Percentiles rank a stretch among this genome's conserved stretches.
Conservation (phyloP, 257 asterid genomes). For the Knoxia roxburghii region DNA sequence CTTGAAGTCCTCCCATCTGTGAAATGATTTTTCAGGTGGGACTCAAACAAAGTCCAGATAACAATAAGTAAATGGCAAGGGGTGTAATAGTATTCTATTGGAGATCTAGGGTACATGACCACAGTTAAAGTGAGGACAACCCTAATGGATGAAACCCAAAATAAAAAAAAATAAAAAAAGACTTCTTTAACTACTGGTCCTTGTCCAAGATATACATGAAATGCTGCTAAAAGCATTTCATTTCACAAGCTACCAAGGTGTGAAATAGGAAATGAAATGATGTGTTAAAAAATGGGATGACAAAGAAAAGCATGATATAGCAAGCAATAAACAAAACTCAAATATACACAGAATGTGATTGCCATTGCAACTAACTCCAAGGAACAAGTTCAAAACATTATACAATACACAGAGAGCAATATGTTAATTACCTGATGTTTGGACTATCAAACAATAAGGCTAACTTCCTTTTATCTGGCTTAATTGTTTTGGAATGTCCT, state of each 20-base stretch:
- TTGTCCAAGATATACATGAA: not conserved
- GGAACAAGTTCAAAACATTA: not conserved
- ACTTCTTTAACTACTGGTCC: not conserved
- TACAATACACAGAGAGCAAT: not conserved
- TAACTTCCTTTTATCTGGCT: conserved; percentile 89
- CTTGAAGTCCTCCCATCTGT: conserved; percentile 71
- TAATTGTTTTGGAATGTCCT: conserved; percentile 85
- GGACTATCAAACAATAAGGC: conserved; percentile 77
- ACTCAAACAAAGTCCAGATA: not conserved
- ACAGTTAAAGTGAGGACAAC: not conserved
- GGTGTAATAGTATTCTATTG: not conserved
- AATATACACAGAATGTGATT: not conserved
- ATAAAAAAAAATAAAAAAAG: no score
- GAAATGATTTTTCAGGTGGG: not conserved
- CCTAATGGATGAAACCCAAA: not conserved
- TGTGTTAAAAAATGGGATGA: not conserved
- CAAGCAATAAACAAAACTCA: not conserved
- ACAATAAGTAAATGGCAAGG: not conserved
- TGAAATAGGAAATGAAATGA: not conserved
- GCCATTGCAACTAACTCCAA: not conserved
- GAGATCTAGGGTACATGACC: not conserved
- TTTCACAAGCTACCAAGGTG: no score
- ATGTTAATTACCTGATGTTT: conserved; percentile 52
- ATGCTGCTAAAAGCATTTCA: no score
- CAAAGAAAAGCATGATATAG: not conserved